Conservation (phyloP, 1,139 yeast species). For the Yamadazyma sp. region DNA sequence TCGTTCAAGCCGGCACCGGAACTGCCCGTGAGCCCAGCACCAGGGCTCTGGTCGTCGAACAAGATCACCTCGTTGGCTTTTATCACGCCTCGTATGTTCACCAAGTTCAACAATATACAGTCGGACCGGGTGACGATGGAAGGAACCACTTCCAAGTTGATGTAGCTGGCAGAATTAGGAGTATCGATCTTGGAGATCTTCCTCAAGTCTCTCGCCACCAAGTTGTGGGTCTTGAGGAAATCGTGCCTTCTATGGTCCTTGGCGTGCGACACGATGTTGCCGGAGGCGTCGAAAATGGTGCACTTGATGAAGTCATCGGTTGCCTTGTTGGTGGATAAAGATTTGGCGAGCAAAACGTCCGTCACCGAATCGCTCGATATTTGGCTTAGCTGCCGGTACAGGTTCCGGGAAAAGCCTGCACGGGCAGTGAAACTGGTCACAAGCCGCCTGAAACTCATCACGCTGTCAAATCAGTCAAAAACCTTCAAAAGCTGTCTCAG, state of each 20-base stretch:
- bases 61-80: conserved; percentile 40
- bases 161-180: conserved; percentile 16
- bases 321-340: conserved; percentile 20
- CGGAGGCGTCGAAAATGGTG: conserved; percentile 48
- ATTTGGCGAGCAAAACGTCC: conserved; percentile 24
- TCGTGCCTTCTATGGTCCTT: conserved; percentile 36
- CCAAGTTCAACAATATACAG: conserved; percentile 38
- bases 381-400: neutral
- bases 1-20: conserved; percentile 32
- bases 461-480: too few species aligned
- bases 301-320: conserved; percentile 50
- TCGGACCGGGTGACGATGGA: conserved; percentile 38
- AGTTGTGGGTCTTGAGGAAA: conserved; percentile 36
- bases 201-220: conserved; percentile 43
- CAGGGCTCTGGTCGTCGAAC: conserved; percentile 28
- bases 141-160: conserved; percentile 43
- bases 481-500: too few species aligned
- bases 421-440: neutral
- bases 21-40: neutral
- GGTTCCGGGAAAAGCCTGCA: neutral
- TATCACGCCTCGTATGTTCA: conserved; percentile 45
- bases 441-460: neutral
- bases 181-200: conserved; percentile 33
- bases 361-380: conserved; percentile 16
- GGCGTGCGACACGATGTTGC: conserved; percentile 41